A percentile compares a stretch with the other conserved stretches of the same genome.
These are phyloP conservation scores for Excoecaria cochinchinensis DNA, from an alignment of 345 rosid genomes.

Conservation along the genomic window DNA sequence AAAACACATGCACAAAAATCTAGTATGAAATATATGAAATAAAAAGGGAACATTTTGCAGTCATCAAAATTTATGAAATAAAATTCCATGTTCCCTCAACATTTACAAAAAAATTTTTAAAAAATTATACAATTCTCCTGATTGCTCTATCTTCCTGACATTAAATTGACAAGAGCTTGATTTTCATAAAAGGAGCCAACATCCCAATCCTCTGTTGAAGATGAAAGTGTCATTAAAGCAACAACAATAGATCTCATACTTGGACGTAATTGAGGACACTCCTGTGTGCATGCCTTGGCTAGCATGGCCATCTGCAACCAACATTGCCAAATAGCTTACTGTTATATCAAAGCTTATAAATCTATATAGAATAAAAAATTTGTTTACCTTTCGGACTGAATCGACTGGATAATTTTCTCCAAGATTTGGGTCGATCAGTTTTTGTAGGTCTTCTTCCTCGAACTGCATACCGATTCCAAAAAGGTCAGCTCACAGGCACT, in stretches of 20 bases:
- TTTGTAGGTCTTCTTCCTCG: slow-evolving; percentile 65
- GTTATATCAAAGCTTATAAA: background rate
- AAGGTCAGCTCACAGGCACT: background rate
- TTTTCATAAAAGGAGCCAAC: slow-evolving; percentile 59
- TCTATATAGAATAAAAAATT: background rate
- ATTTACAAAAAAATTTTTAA: no score
- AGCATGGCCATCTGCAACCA: slow-evolving; percentile 78
- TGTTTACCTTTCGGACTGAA: slow-evolving; percentile 63
- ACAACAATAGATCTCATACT: slow-evolving; percentile 90
- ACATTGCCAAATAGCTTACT: background rate
- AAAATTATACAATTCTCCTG: no score
- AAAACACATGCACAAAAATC: no score
- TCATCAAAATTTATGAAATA: no score
- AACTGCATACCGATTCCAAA: slow-evolving; percentile 43
- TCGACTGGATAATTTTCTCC: slow-evolving; percentile 72
- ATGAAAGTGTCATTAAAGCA: slow-evolving; percentile 79
- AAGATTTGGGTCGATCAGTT: slow-evolving; percentile 70
- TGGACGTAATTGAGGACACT: slow-evolving; percentile 73
- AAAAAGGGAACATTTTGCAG: no score
- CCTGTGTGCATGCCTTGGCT: slow-evolving; percentile 84
- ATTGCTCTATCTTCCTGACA: slow-evolving; percentile 66
- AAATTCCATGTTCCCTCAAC: no score
- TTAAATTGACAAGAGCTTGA: slow-evolving; percentile 63
- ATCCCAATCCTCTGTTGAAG: slow-evolving; percentile 84
- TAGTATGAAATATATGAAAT: no score